Evolutionary conservation across 371 early-diverging fungal species (phyloP), one percentile per base, ranked within the genome.

Genomic region (Mucor irregularis): DNA sequence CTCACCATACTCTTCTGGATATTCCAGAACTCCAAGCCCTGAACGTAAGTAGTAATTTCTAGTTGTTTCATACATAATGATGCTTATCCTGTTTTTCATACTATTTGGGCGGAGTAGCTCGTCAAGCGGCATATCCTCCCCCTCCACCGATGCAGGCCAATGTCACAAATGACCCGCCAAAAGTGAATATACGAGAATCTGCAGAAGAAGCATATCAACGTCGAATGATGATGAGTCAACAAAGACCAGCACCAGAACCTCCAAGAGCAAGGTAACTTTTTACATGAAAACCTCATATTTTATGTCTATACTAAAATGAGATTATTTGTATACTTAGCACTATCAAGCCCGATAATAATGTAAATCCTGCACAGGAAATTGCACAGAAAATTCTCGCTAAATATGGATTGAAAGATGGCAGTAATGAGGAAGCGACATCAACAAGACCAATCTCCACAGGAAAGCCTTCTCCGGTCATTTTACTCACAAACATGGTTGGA

Each of bases 161-260:
- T n/a, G 48, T 33, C 8, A 48, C 10, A 48, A 48, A 48, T 17
- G 26, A 22, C 2, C 25, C 34, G 5, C 38, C 58, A 11, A 58
- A 34, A 24, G 61, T 76, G 9, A 66, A 76, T 52, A 56, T 66
- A 5, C 80, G 82, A 40, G 77, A 76, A 22, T 72, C 86, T 1
- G 89, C 87, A 25, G 89, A 90, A 22, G 91, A 90, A 57, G 91
- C 87, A 6, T 89, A 86, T 62, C 66, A 80, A 49, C 73, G 87
- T 26, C 74, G 91, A 45, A 71, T 83, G 8, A 66, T 58, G 48
- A 56, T 89, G 57, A 81, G 77, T 40, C 65, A 63, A 40, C 61
- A 71, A 26, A 64, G 60, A 22, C 49, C 58, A 56, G 26, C 5
- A 30, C 49, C 50, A 55, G 39, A 49, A 45, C 26, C 31, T 43